Evolutionary conservation across 345 rosid species (phyloP), one percentile per base, ranked within the genome.

Genomic region (Eucalyptus marginata): DNA sequence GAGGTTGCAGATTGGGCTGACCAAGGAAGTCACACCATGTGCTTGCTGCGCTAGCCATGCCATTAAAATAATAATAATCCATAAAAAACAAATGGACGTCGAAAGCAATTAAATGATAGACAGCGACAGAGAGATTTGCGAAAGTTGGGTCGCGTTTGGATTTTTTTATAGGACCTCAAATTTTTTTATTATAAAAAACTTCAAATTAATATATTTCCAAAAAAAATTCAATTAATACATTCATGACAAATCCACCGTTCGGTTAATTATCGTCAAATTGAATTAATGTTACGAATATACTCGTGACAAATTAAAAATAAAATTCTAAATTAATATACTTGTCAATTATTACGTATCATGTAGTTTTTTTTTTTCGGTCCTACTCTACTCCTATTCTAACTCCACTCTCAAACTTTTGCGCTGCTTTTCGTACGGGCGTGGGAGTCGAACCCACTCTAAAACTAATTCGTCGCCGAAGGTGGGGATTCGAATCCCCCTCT

Each of bases 261-360:
- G 6, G 0, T 56, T 51, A 14, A 6, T 51, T 51, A 12, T 6
- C 2, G 1, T 54, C 11, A 56, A 56, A 56, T 56, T 56, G 1
- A 1, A 56, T 56, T 56, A 4, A 56, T 4, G 0, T 24, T 22
- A 22, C 1, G 29, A 56, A 52, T 52, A 52, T 18, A 52, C 2
- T 18, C 17, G 0, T 52, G 58, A 18, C 4, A 52, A 52, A 18
- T 7, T 52, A 52, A 52, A 18, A 4, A 52, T 1, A 52, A 52
- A 52, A 18, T 7, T 52, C 0, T 18, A 52, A 18, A 18, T 52
- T 52, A 7, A 52, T 52, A 52, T 52, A 17, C 0, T 52, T 52
- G 0, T 18, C 2, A 1, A 52, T 0, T 52, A 52, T 52, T 2
- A 0, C 10, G 12, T 56, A 24, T 2, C 0, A 4, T 22, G 0